A percentile compares a stretch with the other conserved stretches of the same genome.
Conservation (phyloP, 352 stramenopile genomes). For the Sclerospora graminicola region DNA sequence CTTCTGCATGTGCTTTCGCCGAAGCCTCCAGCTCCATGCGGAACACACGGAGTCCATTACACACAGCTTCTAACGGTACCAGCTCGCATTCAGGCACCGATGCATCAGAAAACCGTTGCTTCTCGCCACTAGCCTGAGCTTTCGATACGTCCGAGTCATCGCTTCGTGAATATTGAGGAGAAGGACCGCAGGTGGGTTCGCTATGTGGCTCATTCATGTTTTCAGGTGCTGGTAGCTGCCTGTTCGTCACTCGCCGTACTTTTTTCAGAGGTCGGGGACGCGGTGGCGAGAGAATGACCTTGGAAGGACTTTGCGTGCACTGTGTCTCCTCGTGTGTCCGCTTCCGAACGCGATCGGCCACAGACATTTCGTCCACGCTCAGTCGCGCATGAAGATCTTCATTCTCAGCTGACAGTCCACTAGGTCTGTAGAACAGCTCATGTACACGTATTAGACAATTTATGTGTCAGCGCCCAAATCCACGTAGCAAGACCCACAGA, state of each 20-base stretch:
- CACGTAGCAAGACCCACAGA: conserved; percentile 25
- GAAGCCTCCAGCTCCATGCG: conserved; percentile 3
- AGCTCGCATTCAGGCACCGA: conserved; percentile 6
- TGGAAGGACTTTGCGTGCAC: conserved; percentile 17
- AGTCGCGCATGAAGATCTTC: conserved; percentile 12
- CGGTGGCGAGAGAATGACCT: conserved; percentile 3
- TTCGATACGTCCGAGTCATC: background rate
- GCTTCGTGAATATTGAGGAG: background rate
- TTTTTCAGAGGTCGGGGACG: conserved; percentile 15
- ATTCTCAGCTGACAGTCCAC: conserved; percentile 15
- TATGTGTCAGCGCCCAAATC: too few species aligned
- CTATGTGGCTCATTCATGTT: conserved; percentile 3
- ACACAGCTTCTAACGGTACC: background rate
- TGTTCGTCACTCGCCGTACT: background rate
- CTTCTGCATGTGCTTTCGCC: conserved; percentile 11
- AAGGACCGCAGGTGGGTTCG: background rate
- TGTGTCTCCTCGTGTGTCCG: conserved; percentile 20
- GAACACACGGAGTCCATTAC: background rate
- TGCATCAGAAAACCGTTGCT: conserved; percentile 1
- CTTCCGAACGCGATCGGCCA: conserved; percentile 13
- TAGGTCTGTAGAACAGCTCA: conserved; percentile 10
- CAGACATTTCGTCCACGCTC: conserved; percentile 15
- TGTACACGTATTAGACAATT: too few species aligned
- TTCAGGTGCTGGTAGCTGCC: background rate
- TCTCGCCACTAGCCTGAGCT: conserved; percentile 9